These are phyloP conservation scores for Exophiala xenobiotica DNA, from an alignment of 2,329 filamentous ascomycete genomes.

Conservation along the genomic window DNA sequence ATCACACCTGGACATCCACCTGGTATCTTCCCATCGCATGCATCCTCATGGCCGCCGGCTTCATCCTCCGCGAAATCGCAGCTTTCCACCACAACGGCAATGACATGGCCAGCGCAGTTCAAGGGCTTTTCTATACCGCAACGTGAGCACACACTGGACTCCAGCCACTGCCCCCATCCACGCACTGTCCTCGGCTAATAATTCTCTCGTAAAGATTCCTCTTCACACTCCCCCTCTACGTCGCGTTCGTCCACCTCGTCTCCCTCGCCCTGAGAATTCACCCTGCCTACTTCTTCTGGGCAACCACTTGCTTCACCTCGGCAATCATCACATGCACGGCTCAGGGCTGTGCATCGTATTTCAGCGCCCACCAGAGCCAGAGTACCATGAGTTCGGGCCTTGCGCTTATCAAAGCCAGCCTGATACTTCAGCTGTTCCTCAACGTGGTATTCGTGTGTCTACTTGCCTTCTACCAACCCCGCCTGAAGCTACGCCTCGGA, in stretches of 20 bases:
- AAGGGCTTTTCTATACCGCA: constrained; percentile 23
- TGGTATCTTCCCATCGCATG: constrained; percentile 20
- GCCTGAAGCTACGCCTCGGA: not conserved
- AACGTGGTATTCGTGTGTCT: constrained; percentile 3
- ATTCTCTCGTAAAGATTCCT: too few species aligned
- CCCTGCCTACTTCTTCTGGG: constrained; percentile 3
- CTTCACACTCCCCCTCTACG: constrained; percentile 17
- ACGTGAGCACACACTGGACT: constrained; percentile 17
- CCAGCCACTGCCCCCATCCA: too few species aligned
- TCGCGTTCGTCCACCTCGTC: too few species aligned
- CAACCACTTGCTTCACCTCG: constrained; percentile 4
- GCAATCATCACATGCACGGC: constrained; percentile 18
- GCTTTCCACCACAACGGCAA: constrained; percentile 9
- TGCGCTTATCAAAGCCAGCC: constrained; percentile 16
- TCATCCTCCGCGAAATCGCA: constrained; percentile 24
- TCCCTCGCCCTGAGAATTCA: too few species aligned
- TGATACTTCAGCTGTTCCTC: constrained; percentile 14
- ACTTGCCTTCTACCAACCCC: not conserved
- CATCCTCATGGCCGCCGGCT: constrained; percentile 20
- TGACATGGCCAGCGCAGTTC: constrained; percentile 12
- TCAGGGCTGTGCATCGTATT: constrained; percentile 16
- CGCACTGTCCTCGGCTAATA: too few species aligned
- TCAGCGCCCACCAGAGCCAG: constrained; percentile 6
- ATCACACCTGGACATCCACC: constrained; percentile 16
- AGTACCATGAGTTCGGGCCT: constrained; percentile 9